Conservation (phyloP, 257 asterid species). For the Ajuga chamaepitys region DNA sequence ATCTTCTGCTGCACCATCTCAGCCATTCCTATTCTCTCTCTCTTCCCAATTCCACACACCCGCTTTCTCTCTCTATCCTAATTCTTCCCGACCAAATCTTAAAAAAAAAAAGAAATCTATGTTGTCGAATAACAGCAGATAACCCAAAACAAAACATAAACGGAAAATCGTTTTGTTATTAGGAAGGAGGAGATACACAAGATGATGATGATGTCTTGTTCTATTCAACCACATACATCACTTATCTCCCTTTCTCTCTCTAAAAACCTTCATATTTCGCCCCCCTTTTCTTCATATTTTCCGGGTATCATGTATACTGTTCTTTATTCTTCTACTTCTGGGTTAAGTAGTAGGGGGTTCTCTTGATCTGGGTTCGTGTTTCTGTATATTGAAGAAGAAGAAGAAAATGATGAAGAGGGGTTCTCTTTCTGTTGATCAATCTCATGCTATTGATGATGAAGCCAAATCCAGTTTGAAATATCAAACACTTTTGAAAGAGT, state of each 20-base stretch:
- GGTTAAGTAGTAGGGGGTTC: background rate
- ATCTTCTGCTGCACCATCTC: conserved; percentile 16
- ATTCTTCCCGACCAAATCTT: conserved; percentile 22
- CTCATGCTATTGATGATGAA: conserved; percentile 18
- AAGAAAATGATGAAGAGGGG: conserved; percentile 38
- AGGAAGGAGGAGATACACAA: conserved; percentile 19
- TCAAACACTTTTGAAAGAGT: conserved; percentile 39
- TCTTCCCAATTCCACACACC: conserved; percentile 11
- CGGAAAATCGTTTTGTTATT: conserved; percentile 13
- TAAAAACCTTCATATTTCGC: background rate
- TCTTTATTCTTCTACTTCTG: too few species aligned
- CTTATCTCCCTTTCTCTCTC: background rate
- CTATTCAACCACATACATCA: conserved; percentile 31
- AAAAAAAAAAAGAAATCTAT: too few species aligned
- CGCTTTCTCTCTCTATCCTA: conserved; percentile 8
- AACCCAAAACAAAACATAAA: conserved; percentile 14
- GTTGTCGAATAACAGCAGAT: conserved; percentile 14
- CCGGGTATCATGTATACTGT: too few species aligned
- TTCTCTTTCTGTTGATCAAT: conserved; percentile 20
- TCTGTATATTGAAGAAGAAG: too few species aligned
- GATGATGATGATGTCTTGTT: conserved; percentile 37
- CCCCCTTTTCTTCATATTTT: background rate
- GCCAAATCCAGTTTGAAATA: conserved; percentile 26
- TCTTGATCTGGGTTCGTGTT: conserved; percentile 5
- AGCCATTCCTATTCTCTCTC: conserved; percentile 15